These are phyloP conservation scores for Bipolaris victoriae DNA, from an alignment of 2,329 filamentous ascomycete genomes.

Conservation along the genomic window DNA sequence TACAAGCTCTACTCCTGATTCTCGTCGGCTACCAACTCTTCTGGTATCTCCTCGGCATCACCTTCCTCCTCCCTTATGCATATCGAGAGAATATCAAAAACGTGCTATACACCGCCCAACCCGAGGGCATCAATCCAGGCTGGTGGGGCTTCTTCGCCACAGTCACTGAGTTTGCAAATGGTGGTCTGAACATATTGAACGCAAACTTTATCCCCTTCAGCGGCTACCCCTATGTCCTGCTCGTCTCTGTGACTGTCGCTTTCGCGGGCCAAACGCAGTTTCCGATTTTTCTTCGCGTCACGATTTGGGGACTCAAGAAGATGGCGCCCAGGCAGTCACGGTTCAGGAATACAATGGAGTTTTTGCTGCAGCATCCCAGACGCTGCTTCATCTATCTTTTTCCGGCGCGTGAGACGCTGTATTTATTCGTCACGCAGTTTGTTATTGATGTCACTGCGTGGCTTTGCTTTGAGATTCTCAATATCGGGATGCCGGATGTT, in stretches of 20 bases:
- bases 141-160: constrained; percentile 51
- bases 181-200: constrained; percentile 62
- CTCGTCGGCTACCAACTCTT: constrained; percentile 50
- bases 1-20: constrained; percentile 57
- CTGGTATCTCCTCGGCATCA: constrained; percentile 52
- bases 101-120: constrained; percentile 50
- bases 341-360: constrained; percentile 58
- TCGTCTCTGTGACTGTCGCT: constrained; percentile 57
- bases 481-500: constrained; percentile 65
- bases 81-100: constrained; percentile 46
- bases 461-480: constrained; percentile 69
- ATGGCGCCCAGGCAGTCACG: constrained; percentile 49
- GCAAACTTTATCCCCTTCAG: constrained; percentile 68
- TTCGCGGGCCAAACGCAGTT: constrained; percentile 64
- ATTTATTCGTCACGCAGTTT: constrained; percentile 66
- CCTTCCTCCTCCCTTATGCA: constrained; percentile 57
- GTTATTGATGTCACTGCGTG: constrained; percentile 68
- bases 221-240: constrained; percentile 52
- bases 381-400: constrained; percentile 71
- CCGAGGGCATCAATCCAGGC: constrained; percentile 36
- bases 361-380: constrained; percentile 67
- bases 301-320: constrained; percentile 64
- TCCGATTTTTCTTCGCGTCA: constrained; percentile 63
- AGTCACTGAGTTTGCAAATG: constrained; percentile 60
- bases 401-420: constrained; percentile 68